Conservation (phyloP, 163 green algal species). For the Scenedesmus sp. region DNA sequence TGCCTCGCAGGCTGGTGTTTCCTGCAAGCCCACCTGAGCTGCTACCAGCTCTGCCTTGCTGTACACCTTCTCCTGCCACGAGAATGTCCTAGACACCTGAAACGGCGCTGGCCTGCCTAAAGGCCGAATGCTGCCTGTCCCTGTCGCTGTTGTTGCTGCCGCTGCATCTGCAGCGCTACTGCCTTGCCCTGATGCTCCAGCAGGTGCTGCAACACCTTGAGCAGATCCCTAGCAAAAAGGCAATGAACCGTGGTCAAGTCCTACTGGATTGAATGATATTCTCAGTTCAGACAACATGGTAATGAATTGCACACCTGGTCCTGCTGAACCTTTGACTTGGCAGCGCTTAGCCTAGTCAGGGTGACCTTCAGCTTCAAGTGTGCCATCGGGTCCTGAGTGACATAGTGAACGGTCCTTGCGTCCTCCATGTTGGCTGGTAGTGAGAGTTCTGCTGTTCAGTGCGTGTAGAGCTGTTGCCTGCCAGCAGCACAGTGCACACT, state of each 20-base stretch:
- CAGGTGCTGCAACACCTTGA: not conserved
- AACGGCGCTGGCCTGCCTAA: conserved; percentile 50
- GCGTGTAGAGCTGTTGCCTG: not conserved
- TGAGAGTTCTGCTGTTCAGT: not conserved
- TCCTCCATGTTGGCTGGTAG: conserved; percentile 58
- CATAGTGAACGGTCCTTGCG: conserved; percentile 68
- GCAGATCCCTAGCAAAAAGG: not conserved
- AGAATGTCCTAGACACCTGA: conserved; percentile 54
- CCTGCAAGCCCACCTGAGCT: conserved; percentile 49
- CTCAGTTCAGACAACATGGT: not conserved
- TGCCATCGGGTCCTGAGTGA: conserved; percentile 68
- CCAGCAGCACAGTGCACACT: not conserved
- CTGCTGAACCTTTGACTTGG: conserved; percentile 12
- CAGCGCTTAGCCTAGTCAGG: conserved; percentile 55
- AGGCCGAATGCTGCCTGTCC: not conserved
- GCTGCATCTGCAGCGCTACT: not conserved
- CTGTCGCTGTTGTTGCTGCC: conserved; percentile 20
- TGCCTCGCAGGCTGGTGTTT: not conserved
- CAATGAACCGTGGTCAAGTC: not conserved
- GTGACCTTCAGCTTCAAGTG: conserved; percentile 65
- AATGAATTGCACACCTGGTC: conserved; percentile 11
- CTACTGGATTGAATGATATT: not conserved
- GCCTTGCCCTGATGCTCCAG: not conserved
- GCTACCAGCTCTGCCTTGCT: conserved; percentile 58
- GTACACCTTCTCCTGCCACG: conserved; percentile 75